phyloP scores from a whole-genome alignment of 176 grass and related monocot genomes.

The Oryza australiensis region DNA sequence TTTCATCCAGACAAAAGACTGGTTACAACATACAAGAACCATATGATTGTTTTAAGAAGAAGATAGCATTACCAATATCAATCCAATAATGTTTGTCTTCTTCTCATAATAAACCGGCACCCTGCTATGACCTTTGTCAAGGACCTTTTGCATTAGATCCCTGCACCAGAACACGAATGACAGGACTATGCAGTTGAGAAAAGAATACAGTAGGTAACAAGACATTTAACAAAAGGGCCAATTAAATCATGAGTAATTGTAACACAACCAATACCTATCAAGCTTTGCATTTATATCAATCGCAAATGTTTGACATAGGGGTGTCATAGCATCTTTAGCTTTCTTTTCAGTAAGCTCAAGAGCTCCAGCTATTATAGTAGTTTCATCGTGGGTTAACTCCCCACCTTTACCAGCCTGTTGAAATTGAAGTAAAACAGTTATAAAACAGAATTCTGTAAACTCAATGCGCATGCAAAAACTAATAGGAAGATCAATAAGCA shows the following conservation, averaged over 20 bases:
- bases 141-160: constrained; percentile 64
- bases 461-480: neutral
- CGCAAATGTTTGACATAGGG: constrained; percentile 69
- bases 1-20: neutral
- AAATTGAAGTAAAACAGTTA: neutral
- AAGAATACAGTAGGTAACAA: neutral
- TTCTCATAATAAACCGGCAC: constrained; percentile 88
- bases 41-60: constrained; percentile 5
- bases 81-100: constrained; percentile 89
- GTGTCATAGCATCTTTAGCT: constrained; percentile 86
- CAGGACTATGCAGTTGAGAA: neutral
- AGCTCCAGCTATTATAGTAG: constrained; percentile 95
- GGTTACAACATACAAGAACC: neutral
- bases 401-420: constrained; percentile 93
- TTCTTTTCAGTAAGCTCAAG: constrained; percentile 92
- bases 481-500: neutral
- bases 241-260: neutral
- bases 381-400: constrained; percentile 97
- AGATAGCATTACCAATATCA: constrained; percentile 67
- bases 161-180: constrained; percentile 33
- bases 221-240: neutral
- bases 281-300: constrained; percentile 93
- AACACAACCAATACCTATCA: constrained; percentile 52
- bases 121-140: constrained; percentile 91
- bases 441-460: neutral